These are phyloP conservation scores for Ustilago crameri DNA, from an alignment of 1,284 basidiomycete species.

Conservation along the genomic window DNA sequence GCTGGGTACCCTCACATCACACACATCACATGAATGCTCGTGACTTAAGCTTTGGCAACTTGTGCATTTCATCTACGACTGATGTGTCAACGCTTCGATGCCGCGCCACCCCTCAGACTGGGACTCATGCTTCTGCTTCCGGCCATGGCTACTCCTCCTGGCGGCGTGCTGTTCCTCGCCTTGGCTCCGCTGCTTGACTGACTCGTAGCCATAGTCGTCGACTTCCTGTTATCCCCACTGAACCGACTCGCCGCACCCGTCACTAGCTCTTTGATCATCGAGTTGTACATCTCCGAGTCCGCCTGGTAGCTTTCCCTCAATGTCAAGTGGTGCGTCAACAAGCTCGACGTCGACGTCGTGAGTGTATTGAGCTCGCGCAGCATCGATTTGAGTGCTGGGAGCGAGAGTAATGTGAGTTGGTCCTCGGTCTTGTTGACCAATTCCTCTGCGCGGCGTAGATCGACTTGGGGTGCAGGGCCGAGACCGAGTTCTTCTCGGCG, in stretches of 20 bases:
- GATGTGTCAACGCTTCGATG: not conserved
- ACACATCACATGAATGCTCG: no score
- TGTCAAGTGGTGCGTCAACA: conserved; percentile 64
- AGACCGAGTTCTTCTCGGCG: conserved; percentile 56
- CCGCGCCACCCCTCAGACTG: not conserved
- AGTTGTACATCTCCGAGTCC: conserved; percentile 65
- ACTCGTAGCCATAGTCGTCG: conserved; percentile 1
- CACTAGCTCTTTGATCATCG: conserved; percentile 65
- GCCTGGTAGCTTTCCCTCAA: conserved; percentile 59
- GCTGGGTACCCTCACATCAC: no score
- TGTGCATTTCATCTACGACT: no score
- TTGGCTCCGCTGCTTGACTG: not conserved
- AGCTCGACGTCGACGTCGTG: conserved; percentile 50
- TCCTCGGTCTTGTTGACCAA: conserved; percentile 53
- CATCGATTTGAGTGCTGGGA: conserved; percentile 59
- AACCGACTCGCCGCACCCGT: conserved; percentile 58
- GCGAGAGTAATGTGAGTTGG: conserved; percentile 59
- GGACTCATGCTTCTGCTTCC: not conserved
- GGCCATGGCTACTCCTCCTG: not conserved
- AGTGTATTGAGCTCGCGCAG: conserved; percentile 54
- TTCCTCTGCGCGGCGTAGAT: conserved; percentile 51
- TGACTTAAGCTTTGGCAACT: no score
- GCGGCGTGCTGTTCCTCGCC: conserved; percentile 2
- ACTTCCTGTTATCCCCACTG: conserved; percentile 17
- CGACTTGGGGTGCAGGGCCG: conserved; percentile 42